A percentile compares a stretch with the other conserved stretches of the same genome.
Evolutionary conservation across 75 land plant species (phyloP).

Genomic region (Chamaecyparis obtusa): DNA sequence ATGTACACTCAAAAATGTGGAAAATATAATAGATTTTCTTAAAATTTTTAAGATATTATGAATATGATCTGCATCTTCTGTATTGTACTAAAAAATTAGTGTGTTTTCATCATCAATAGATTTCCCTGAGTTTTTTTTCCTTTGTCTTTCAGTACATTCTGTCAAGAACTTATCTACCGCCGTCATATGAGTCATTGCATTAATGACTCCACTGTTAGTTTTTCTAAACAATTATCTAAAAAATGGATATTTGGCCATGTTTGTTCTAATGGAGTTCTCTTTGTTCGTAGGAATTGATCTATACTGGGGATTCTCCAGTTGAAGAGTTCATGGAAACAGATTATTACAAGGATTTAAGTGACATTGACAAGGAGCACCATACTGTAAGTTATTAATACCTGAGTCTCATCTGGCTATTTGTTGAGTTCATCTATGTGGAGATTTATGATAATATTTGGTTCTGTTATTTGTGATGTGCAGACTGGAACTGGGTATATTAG

Average conservation of each 20-base stretch:
- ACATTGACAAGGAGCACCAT: conserved; percentile 58
- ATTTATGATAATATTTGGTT: background rate
- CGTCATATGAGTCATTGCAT: background rate
- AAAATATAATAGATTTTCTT: no score
- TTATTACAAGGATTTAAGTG: conserved; percentile 58
- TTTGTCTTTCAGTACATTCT: no score
- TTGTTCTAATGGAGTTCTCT: background rate
- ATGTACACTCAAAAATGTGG: no score
- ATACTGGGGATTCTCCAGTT: conserved; percentile 17
- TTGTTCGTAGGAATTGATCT: conserved; percentile 37
- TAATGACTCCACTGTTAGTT: background rate
- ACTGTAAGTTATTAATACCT: conserved; percentile 24
- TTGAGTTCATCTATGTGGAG: background rate
- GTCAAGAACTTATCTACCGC: no score
- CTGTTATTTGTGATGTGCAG: no score
- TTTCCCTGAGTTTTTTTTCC: no score
- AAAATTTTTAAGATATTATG: no score
- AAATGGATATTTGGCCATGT: background rate
- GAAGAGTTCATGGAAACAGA: conserved; percentile 65
- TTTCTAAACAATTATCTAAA: background rate
- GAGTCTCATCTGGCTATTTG: background rate
- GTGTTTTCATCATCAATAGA: no score
- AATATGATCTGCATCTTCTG: no score
- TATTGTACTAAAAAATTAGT: no score
- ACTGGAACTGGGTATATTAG: conserved; percentile 70